phyloP scores from a whole-genome alignment of 2,329 filamentous ascomycete species.

The Neonectria faginata region DNA sequence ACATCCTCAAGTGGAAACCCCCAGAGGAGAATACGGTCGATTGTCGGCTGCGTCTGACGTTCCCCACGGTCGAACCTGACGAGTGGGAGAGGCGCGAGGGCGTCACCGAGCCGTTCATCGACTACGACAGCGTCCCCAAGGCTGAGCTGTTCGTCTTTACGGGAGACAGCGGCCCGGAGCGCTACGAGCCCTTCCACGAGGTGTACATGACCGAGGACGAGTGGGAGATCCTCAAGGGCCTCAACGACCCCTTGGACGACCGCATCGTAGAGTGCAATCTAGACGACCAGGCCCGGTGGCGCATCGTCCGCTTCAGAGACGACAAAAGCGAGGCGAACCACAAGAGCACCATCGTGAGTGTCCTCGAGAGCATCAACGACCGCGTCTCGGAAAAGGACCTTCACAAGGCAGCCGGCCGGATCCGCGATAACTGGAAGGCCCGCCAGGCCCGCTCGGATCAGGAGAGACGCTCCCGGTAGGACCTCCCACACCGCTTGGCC shows the following conservation, averaged over 20 bases:
- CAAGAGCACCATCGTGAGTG: constrained; percentile 83
- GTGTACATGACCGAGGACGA: constrained; percentile 79
- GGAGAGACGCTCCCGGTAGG: constrained; percentile 38
- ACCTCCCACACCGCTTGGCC: not conserved
- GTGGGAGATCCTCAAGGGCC: constrained; percentile 83
- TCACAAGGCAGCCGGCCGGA: constrained; percentile 73
- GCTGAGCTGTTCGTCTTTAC: constrained; percentile 78
- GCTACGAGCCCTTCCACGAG: constrained; percentile 74
- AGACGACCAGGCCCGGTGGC: constrained; percentile 81
- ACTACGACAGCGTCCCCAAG: constrained; percentile 84
- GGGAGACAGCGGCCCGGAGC: constrained; percentile 63
- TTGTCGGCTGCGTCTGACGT: constrained; percentile 83
- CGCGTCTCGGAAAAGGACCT: constrained; percentile 87
- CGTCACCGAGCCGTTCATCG: constrained; percentile 70
- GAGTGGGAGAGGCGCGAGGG: constrained; percentile 76
- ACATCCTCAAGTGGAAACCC: constrained; percentile 99
- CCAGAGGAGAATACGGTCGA: constrained; percentile 95
- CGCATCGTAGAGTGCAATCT: constrained; percentile 91
- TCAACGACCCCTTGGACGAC: constrained; percentile 82
- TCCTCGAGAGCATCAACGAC: constrained; percentile 90
- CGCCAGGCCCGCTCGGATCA: constrained; percentile 55
- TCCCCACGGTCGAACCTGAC: constrained; percentile 77
- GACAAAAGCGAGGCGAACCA: constrained; percentile 95
- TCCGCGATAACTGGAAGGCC: constrained; percentile 84
- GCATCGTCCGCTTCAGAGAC: constrained; percentile 88